Percentiles rank a stretch among this genome's conserved stretches.
Evolutionary conservation across 257 asterid species (phyloP).

Genomic region (Solanum dulcamara): DNA sequence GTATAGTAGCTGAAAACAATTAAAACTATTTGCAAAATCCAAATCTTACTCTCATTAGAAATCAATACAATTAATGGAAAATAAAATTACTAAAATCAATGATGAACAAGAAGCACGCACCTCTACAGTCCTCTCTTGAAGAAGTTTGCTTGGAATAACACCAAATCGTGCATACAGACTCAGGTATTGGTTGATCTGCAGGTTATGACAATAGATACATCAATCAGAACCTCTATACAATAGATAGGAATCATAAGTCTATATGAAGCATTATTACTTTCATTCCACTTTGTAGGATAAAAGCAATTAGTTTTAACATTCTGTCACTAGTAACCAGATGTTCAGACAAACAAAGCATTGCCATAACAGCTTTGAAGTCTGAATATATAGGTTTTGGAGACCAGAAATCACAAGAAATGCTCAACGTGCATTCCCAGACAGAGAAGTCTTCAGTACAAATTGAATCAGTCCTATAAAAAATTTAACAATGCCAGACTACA

Average conservation of each 20-base stretch:
- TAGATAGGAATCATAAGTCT: neutral
- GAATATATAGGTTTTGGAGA: neutral
- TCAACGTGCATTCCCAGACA: neutral
- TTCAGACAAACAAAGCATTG: neutral
- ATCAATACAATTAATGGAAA: neutral
- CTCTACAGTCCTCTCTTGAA: constrained; percentile 62
- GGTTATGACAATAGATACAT: neutral
- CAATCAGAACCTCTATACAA: neutral
- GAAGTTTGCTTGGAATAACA: constrained; percentile 73
- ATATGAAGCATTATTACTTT: neutral
- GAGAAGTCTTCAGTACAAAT: neutral
- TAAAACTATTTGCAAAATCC: neutral
- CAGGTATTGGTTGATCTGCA: constrained; percentile 75
- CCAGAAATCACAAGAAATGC: neutral
- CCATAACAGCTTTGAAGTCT: neutral
- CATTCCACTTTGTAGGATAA: neutral
- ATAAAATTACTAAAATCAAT: neutral
- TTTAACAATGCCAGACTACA: neutral
- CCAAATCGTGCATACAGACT: constrained; percentile 51
- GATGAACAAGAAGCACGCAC: constrained; percentile 24
- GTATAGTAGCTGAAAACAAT: neutral
- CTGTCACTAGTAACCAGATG: neutral
- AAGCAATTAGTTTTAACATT: neutral
- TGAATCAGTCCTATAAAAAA: neutral
- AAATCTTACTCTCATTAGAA: neutral